Conservation (phyloP, 192 early-diverging fungal genomes). For the Coemansia sp. region DNA sequence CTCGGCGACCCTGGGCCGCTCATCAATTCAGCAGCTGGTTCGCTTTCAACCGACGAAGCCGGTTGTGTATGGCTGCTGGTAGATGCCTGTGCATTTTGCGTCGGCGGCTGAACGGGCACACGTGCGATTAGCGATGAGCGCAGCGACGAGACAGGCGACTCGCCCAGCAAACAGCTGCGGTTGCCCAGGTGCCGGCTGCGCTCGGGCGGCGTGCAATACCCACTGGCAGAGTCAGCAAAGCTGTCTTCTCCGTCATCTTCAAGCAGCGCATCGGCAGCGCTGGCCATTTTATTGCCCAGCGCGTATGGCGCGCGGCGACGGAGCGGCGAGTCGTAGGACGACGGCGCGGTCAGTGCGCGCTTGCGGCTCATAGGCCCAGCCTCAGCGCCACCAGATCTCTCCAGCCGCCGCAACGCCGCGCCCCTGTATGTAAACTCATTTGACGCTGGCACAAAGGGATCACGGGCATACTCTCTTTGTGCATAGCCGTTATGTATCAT, state of each 20-base stretch:
- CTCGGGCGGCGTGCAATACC: constrained; percentile 23
- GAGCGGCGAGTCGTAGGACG: constrained; percentile 40
- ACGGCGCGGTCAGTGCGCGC: constrained; percentile 52
- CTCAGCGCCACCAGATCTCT: constrained; percentile 16
- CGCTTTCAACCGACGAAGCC: neutral
- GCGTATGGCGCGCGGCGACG: constrained; percentile 13
- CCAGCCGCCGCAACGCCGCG: constrained; percentile 44
- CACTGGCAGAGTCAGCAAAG: neutral
- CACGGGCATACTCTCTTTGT: constrained; percentile 1
- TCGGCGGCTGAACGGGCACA: constrained; percentile 1
- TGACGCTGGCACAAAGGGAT: constrained; percentile 26
- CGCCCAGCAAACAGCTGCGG: constrained; percentile 25
- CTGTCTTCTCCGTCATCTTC: constrained; percentile 27
- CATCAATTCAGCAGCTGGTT: neutral
- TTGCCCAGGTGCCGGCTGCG: constrained; percentile 24
- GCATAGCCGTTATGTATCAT: constrained; percentile 4
- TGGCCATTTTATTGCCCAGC: constrained; percentile 11
- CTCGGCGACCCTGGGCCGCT: constrained; percentile 21
- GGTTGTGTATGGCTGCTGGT: constrained; percentile 7
- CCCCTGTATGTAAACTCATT: constrained; percentile 47
- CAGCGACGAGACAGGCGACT: constrained; percentile 51
- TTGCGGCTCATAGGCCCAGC: constrained; percentile 32
- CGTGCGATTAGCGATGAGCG: constrained; percentile 46
- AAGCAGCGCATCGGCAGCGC: constrained; percentile 15
- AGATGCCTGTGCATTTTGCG: neutral